A percentile compares a stretch with the other conserved stretches of the same genome.
Conservation (phyloP, 2,329 filamentous ascomycete genomes). For the Penicillium sp. region DNA sequence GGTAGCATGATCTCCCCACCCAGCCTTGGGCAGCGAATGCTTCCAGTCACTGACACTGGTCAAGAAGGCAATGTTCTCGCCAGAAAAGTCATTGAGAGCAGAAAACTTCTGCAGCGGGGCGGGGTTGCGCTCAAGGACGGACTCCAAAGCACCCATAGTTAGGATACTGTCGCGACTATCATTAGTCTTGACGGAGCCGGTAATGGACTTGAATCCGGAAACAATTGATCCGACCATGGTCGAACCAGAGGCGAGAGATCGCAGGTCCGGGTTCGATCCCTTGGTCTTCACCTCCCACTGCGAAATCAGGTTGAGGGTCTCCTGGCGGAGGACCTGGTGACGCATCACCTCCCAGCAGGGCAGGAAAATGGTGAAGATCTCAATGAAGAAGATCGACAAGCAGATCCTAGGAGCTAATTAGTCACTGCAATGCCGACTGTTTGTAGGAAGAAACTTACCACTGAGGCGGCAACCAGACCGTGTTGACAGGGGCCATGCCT, state of each 20-base stretch:
- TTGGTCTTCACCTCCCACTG: constrained; percentile 38
- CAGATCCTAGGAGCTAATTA: constrained; percentile 36
- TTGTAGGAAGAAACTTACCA: constrained; percentile 35
- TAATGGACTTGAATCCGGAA: constrained; percentile 26
- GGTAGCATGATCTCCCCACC: constrained; percentile 12
- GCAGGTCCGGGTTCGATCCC: constrained; percentile 16
- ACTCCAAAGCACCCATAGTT: constrained; percentile 58
- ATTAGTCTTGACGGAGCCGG: constrained; percentile 36
- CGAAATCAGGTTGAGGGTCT: constrained; percentile 35
- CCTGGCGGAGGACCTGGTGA: constrained; percentile 29
- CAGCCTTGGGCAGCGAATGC: constrained; percentile 20
- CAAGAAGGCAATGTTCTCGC: constrained; percentile 65
- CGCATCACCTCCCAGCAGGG: constrained; percentile 54
- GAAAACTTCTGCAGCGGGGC: constrained; percentile 55
- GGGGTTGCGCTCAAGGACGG: constrained; percentile 46
- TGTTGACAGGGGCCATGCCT: constrained; percentile 49
- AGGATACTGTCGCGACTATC: constrained; percentile 45
- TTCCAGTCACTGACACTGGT: constrained; percentile 56
- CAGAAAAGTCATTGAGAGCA: constrained; percentile 61
- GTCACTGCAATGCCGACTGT: too few relatives aligned
- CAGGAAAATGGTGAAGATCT: constrained; percentile 59
- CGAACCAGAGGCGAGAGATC: constrained; percentile 27
- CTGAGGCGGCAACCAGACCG: constrained; percentile 54
- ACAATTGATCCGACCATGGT: constrained; percentile 29
- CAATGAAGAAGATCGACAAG: constrained; percentile 57